Conservation (phyloP, 495 filamentous ascomycete species). For the Aspergillus baeticus region DNA sequence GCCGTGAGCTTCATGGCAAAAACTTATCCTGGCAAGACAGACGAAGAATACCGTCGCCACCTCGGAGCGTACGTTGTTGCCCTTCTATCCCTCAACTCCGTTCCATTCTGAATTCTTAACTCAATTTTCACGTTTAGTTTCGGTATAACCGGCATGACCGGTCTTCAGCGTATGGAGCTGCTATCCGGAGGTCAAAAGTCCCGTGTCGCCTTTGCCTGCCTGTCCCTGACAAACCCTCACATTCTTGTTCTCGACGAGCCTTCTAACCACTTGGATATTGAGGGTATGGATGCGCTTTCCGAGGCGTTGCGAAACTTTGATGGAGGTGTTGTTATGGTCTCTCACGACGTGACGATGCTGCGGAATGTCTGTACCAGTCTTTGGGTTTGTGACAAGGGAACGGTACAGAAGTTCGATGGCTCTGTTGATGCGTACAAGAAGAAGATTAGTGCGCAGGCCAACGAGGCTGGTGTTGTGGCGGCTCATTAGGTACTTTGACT, state of each 20-base stretch:
- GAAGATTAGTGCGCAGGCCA: conserved; percentile 87
- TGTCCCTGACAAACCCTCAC: conserved; percentile 90
- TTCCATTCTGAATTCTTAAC: conserved; percentile 1
- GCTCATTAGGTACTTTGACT: conserved; percentile 29
- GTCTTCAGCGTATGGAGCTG: conserved; percentile 92
- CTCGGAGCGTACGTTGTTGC: conserved; percentile 66
- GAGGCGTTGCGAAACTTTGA: conserved; percentile 82
- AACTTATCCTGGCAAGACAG: conserved; percentile 81
- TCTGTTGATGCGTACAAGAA: conserved; percentile 98
- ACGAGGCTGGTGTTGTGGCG: conserved; percentile 73
- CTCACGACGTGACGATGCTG: conserved; percentile 98
- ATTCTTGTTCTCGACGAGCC: conserved; percentile 98
- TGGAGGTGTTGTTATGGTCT: conserved; percentile 97
- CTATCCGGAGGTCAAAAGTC: conserved; percentile 98
- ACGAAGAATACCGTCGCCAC: conserved; percentile 96
- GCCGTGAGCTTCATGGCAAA: conserved; percentile 96
- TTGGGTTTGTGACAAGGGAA: conserved; percentile 96
- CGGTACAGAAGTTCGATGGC: conserved; percentile 93
- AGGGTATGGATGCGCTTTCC: conserved; percentile 95
- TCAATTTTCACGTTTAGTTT: conserved; percentile 49
- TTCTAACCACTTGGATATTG: conserved; percentile 97
- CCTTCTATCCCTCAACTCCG: background rate
- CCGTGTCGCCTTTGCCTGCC: conserved; percentile 92
- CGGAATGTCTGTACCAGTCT: conserved; percentile 91
- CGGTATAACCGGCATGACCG: conserved; percentile 96